Evolutionary conservation across 2,329 filamentous ascomycete species (phyloP).

Genomic region (Dichotomopilus funicola): DNA sequence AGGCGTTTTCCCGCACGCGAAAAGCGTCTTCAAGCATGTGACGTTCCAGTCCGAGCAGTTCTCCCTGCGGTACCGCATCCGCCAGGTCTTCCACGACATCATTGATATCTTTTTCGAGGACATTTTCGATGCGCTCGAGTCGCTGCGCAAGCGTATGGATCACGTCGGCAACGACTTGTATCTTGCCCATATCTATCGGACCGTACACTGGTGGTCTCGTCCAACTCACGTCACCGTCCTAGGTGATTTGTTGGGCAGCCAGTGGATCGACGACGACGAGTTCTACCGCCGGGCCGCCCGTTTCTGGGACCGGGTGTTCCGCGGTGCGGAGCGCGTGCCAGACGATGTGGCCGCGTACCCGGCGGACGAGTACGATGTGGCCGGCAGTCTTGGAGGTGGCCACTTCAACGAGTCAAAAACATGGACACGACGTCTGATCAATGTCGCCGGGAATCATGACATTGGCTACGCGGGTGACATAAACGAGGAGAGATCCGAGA

Average conservation of each 20-base stretch:
- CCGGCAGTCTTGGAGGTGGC: conserved; percentile 42
- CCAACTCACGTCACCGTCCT: conserved; percentile 86
- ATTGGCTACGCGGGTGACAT: conserved; percentile 94
- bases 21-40: conserved; percentile 40
- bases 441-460: conserved; percentile 92
- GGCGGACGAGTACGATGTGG: conserved; percentile 41
- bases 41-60: conserved; percentile 41
- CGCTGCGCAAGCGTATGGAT: conserved; percentile 73
- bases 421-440: conserved; percentile 77
- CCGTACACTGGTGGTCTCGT: conserved; percentile 71
- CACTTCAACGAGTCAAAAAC: conserved; percentile 40
- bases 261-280: conserved; percentile 86
- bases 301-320: conserved; percentile 78
- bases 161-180: conserved; percentile 93
- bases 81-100: conserved; percentile 49
- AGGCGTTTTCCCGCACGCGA: conserved; percentile 48
- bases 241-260: conserved; percentile 86
- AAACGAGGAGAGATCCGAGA: conserved; percentile 62
- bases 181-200: conserved; percentile 84
- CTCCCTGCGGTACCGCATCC: conserved; percentile 46
- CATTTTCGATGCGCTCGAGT: conserved; percentile 58
- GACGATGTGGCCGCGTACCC: conserved; percentile 48
- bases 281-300: conserved; percentile 66
- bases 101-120: conserved; percentile 61
- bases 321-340: conserved; percentile 57